Conservation (phyloP, 768 basidiomycete species). For the Mycena venus region DNA sequence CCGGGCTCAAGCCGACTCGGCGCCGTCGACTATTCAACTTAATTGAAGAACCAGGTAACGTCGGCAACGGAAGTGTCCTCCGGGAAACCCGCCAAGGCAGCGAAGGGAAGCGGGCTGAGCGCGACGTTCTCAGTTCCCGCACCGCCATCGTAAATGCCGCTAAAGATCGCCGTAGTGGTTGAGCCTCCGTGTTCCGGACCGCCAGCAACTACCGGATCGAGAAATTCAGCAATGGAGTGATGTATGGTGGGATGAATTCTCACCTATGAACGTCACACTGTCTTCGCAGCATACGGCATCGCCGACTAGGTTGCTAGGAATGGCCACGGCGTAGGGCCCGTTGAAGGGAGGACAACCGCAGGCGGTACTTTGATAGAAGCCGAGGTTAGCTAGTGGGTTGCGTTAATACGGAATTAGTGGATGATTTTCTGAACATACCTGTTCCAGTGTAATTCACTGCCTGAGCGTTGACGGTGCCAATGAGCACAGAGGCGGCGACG, state of each 20-base stretch:
- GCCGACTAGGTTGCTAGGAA: neutral
- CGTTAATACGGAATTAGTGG: neutral
- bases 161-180: neutral
- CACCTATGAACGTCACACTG: neutral
- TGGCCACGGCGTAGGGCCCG: neutral
- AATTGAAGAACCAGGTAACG: neutral
- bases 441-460: neutral
- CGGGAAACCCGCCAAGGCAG: neutral
- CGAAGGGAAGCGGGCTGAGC: constrained; percentile 8
- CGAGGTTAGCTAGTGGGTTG: neutral
- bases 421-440: neutral
- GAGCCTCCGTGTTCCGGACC: neutral
- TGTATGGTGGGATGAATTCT: neutral
- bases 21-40: no score
- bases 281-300: neutral
- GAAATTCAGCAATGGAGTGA: neutral
- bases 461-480: no score
- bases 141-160: neutral
- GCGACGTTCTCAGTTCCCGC: constrained; percentile 1
- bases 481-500: no score
- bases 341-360: neutral
- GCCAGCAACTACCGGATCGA: no score
- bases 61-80: neutral
- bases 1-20: no score
- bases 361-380: neutral